Evolutionary conservation across 116 monocot species (phyloP).

Genomic region (Trichopus zeylanicus): DNA sequence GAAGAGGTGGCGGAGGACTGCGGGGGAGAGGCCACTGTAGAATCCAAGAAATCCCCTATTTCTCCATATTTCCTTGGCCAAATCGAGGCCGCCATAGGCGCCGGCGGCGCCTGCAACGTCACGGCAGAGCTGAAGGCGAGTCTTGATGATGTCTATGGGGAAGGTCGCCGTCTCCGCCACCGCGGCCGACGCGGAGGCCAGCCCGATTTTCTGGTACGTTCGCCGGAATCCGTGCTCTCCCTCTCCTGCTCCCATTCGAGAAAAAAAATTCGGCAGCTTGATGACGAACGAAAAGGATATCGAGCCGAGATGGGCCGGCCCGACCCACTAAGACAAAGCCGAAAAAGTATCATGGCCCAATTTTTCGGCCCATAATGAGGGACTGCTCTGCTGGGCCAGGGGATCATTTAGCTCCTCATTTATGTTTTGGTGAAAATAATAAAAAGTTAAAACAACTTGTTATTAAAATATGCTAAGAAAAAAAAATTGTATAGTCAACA

Average conservation of each 20-base stretch:
- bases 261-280: too few species aligned
- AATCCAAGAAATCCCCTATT: constrained; percentile 32
- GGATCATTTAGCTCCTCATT: too few species aligned
- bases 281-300: too few species aligned
- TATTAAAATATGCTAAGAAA: too few species aligned
- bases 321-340: too few species aligned
- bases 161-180: constrained; percentile 67
- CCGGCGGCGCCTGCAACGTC: background rate
- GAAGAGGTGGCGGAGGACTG: constrained; percentile 72
- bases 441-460: too few species aligned
- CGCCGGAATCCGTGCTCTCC: background rate
- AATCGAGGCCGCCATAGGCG: constrained; percentile 6
- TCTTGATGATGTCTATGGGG: constrained; percentile 78
- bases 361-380: too few species aligned
- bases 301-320: too few species aligned
- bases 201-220: constrained; percentile 2
- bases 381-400: too few species aligned
- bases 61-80: constrained; percentile 30
- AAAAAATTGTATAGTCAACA: too few species aligned
- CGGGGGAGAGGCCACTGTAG: constrained; percentile 69
- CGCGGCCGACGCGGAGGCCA: constrained; percentile 43
- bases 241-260: background rate
- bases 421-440: too few species aligned
- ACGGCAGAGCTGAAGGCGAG: constrained; percentile 60
- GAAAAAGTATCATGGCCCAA: too few species aligned